phyloP scores from a whole-genome alignment of 2,329 filamentous ascomycete genomes.

The Penicillium brevicompactum region DNA sequence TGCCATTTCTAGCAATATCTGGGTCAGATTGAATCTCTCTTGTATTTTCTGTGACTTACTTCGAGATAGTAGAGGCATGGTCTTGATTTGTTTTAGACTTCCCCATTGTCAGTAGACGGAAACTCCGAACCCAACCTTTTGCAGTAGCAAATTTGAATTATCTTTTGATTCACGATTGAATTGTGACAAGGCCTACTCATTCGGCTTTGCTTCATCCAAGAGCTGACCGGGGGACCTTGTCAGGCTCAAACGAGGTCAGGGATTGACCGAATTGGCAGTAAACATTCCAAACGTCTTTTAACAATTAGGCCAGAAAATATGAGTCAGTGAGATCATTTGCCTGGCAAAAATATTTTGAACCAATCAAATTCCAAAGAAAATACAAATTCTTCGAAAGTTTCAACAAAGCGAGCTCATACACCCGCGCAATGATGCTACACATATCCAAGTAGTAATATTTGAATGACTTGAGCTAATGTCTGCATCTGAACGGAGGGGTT shows the following conservation, averaged over 20 bases:
- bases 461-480: neutral
- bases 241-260: neutral
- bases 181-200: neutral
- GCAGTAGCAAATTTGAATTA: neutral
- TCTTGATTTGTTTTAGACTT: neutral
- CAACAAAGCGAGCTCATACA: slow-evolving; percentile 31
- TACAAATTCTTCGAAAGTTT: slow-evolving; percentile 15
- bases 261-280: neutral
- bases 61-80: neutral
- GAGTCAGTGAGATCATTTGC: too few relatives aligned
- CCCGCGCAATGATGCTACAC: neutral
- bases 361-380: neutral
- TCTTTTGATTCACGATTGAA: neutral
- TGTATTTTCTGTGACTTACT: neutral
- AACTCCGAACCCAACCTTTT: neutral
- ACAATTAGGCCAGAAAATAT: too few relatives aligned
- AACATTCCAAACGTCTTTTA: neutral
- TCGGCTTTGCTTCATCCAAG: neutral
- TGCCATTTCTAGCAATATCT: neutral
- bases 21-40: neutral
- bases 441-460: slow-evolving; percentile 30
- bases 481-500: neutral
- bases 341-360: neutral
- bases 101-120: neutral
- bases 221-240: neutral